Evolutionary conservation across 169 alveolate genomes (phyloP).

Genomic region (Theileria annulata): DNA sequence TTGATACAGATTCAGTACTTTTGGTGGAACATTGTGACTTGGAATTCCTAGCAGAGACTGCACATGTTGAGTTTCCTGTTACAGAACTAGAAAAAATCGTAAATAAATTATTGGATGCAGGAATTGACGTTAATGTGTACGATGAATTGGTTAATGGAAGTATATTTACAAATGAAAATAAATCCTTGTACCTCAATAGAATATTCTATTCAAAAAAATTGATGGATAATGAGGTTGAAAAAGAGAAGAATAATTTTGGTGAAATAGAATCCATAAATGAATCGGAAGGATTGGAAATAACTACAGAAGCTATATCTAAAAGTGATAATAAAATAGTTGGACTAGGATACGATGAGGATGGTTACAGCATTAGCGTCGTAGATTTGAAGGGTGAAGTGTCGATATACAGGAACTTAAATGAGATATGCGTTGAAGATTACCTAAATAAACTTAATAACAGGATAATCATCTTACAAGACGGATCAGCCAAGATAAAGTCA

Average conservation of each 20-base stretch:
- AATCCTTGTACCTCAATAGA: constrained; percentile 23
- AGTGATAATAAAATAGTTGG: constrained; percentile 20
- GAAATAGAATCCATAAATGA: not conserved
- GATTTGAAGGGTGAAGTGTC: constrained; percentile 24
- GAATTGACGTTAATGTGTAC: constrained; percentile 34
- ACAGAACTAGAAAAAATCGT: constrained; percentile 11
- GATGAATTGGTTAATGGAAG: constrained; percentile 26
- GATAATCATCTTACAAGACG: constrained; percentile 47
- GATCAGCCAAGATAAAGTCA: constrained; percentile 18
- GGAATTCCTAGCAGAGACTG: constrained; percentile 26
- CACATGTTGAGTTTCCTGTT: constrained; percentile 37
- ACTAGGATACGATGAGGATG: constrained; percentile 34
- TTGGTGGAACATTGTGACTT: constrained; percentile 63
- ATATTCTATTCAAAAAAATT: not conserved
- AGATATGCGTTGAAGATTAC: constrained; percentile 28
- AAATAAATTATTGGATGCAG: constrained; percentile 1
- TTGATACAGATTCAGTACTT: constrained; percentile 73
- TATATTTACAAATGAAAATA: not conserved
- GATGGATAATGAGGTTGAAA: not conserved
- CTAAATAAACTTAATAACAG: constrained; percentile 15
- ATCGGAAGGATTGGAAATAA: constrained; percentile 10
- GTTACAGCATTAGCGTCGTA: constrained; percentile 45
- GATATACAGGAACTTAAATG: constrained; percentile 30
- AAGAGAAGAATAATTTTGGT: not conserved
- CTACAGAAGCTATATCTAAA: not conserved